Conservation (phyloP, 176 grass and related monocot genomes). For the Tillandsia leiboldiana region DNA sequence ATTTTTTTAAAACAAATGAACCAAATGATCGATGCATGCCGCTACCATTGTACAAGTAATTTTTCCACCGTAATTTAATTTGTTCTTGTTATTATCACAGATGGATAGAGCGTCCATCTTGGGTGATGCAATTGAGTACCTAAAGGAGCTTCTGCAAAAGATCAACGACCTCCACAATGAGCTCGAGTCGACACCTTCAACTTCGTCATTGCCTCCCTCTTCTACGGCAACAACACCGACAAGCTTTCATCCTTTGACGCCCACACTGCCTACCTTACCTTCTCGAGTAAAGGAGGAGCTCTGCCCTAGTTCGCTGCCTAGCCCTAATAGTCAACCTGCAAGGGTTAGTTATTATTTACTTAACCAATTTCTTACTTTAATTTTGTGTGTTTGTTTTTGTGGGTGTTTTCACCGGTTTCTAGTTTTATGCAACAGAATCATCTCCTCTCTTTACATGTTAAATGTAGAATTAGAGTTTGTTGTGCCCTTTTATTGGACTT, state of each 20-base stretch:
- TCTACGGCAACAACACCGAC: slow-evolving; percentile 28
- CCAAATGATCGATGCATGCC: slow-evolving; percentile 4
- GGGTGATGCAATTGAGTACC: slow-evolving; percentile 88
- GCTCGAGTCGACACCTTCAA: slow-evolving; percentile 63
- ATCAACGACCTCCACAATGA: slow-evolving; percentile 90
- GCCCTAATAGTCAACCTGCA: slow-evolving; percentile 71
- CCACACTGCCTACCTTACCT: slow-evolving; percentile 63
- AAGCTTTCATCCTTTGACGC: slow-evolving; percentile 86
- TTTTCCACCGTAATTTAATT: background rate
- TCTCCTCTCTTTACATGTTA: background rate
- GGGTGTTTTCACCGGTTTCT: no score
- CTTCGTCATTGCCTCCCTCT: slow-evolving; percentile 39
- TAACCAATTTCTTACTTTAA: background rate
- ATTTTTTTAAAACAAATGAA: background rate
- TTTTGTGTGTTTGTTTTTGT: background rate
- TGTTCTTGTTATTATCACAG: slow-evolving; percentile 26
- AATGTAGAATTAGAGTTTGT: no score
- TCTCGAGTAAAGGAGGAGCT: slow-evolving; percentile 82
- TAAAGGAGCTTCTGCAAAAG: slow-evolving; percentile 90
- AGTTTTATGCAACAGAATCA: background rate
- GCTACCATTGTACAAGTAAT: background rate
- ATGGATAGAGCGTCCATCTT: slow-evolving; percentile 99
- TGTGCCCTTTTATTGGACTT: no score
- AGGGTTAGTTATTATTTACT: slow-evolving; percentile 32
- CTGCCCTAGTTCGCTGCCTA: slow-evolving; percentile 48